Percentiles rank a stretch among this genome's conserved stretches.
These are phyloP conservation scores for Colletotrichum sp. DNA, from an alignment of 2,329 filamentous ascomycete genomes.

Conservation along the genomic window DNA sequence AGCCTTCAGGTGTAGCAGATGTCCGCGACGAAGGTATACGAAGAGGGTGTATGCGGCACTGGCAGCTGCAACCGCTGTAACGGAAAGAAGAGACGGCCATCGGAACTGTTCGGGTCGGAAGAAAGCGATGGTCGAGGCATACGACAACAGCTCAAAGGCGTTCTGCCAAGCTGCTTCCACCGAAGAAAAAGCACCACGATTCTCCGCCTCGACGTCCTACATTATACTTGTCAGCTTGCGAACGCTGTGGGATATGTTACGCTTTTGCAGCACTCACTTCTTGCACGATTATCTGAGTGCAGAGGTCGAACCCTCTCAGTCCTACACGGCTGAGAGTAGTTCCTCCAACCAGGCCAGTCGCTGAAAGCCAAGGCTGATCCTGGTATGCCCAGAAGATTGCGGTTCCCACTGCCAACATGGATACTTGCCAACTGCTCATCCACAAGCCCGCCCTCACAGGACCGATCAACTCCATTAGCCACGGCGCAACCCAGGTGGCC, in stretches of 20 bases:
- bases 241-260: neutral
- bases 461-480: conserved; percentile 52
- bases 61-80: conserved; percentile 53
- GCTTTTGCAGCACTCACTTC: conserved; percentile 43
- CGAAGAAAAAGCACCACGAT: conserved; percentile 72
- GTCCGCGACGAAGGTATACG: neutral
- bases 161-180: conserved; percentile 73
- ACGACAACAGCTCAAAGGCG: conserved; percentile 72
- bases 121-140: conserved; percentile 68
- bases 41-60: conserved; percentile 52
- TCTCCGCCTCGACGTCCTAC: conserved; percentile 57
- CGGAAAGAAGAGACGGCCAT: conserved; percentile 67
- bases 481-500: conserved; percentile 59
- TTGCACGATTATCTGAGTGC: conserved; percentile 64
- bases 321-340: conserved; percentile 63
- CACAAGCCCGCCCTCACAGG: conserved; percentile 65
- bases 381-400: conserved; percentile 17
- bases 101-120: conserved; percentile 67
- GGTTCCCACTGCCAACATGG: conserved; percentile 47
- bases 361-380: conserved; percentile 38
- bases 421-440: conserved; percentile 67
- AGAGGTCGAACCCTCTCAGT: conserved; percentile 67
- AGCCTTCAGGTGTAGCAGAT: neutral
- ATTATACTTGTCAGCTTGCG: neutral
- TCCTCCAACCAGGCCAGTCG: conserved; percentile 52